Base-by-base conservation (phyloP, 805 yeast species). In the Candida ulmi region DNA sequence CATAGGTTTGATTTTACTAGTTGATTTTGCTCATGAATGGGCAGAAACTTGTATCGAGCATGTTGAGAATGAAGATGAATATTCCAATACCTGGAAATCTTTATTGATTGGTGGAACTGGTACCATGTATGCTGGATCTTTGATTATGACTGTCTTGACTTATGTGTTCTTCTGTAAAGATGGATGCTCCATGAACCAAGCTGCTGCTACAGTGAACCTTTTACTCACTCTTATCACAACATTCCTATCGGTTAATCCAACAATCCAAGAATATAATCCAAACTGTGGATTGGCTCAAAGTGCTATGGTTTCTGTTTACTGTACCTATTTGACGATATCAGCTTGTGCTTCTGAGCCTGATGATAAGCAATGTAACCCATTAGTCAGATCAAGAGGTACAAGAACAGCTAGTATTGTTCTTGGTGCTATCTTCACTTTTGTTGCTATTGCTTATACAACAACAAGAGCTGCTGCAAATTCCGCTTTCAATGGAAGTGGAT, bases 11-110 rank as follows among this genome's bases (percentile, higher is more conserved):
- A 83, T 95, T 12, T 68, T 93, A 36, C 67, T 93, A 36, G 97
- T 93, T 25, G 99, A 93, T 61, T 93, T 88, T 70, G 98, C 99
- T 4, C 98, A 93, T 62, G 91, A 91, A 50, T 93, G 97, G 96
- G 97, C 98, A 0, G 99, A 93, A 54, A 85, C 84, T 8, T 93
- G 99, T 60, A 72, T 93, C 39, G 88, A 83, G 48, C 85, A 88
- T 52, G 87, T 93, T 31, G 98, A 93, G 57, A 79, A 81, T 52
- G 91, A 84, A 42, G 84, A 79, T 34, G 78, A 76, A 40, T 51
- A 62, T 37, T 62, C 69, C 41, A 44, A 60, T 4, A 71, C 85
- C 50, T 93, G 98, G 98, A 78, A 86, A 52, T 69, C 76, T 32
- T 63, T 91, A 9, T 68, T 93, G 33, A 76, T 93, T 23, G 86